Evolutionary conservation across 2,329 filamentous ascomycete species (phyloP), one percentile per base, ranked within the genome.

Genomic region (Aspergillus brunneoviolaceus): DNA sequence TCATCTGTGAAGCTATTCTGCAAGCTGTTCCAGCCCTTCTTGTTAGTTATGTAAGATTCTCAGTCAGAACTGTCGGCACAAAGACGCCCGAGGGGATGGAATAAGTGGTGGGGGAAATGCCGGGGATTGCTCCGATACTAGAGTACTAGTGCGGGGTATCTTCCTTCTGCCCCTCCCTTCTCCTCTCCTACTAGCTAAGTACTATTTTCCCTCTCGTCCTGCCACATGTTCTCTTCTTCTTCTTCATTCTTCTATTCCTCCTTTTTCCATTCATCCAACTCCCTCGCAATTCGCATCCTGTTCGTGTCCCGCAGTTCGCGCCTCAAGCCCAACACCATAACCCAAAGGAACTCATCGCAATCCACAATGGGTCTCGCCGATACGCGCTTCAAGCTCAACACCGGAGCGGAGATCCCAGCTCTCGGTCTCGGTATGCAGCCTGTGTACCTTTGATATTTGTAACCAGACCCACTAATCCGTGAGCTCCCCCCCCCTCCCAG

Each of bases 311-410:
- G 27, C 27, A 9, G 14, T n/a, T 19, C 39, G 2, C 6, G 39
- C 39, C 39, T 19, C 39, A 45, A 45, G 4, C 16, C 16, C 14
- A 19, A 7, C 14, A 12, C 39, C 16, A n/a, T 45, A 7, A 5
- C 5, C 16, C 1, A 19, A 19, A 19, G 5, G 5, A 45, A 45
- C 39, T 29, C 39, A 6, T 45, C 39, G 39, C 14, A 4, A 45
- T 5, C n/a, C 39, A 45, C 16, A 12, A 45, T 45, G 39, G 39
- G 39, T 60, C 67, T 71, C 25, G 79, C 80, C 65, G 79, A 82
- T 64, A 80, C 78, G 23, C 71, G 68, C 47, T 88, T 86, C 76
- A 87, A 83, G 70, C 83, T 89, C 66, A 89, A 89, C 79, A 87
- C 81, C 42, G 86, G 86, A 60, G 76, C 80, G 59, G 78, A 84